Base-by-base conservation (phyloP, 768 basidiomycete species). In the Suillus paluster region DNA sequence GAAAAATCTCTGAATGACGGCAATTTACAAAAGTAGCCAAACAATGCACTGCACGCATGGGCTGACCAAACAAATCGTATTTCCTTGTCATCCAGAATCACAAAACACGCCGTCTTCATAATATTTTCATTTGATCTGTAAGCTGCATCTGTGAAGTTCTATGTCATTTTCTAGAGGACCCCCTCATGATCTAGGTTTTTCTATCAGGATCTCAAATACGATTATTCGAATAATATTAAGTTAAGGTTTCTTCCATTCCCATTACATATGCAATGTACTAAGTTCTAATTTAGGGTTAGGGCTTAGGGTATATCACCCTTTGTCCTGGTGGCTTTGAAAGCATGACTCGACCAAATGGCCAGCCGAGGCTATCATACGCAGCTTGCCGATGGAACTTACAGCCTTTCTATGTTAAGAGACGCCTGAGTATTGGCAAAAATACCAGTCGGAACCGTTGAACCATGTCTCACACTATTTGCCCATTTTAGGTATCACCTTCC, bases 1-100 rank as follows among this genome's bases (percentile, higher is more conserved):
- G 70, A 74, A 78, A 76, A 73, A 54, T 69, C 68, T 71, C 60
- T 63, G 71, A 69, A 68, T 66, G 68, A 75, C 73, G 30, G 53
- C 64, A 57, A 30, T 54, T 8, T 39, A 65, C 66, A 68, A 74
- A 71, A 67, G 69, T 71, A 61, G 65, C 69, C 72, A 75, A 74
- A 74, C 74, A 73, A 75, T 61, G 64, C 68, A 73, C 70, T 39
- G 70, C 66, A 59, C 62, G 55, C 58, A 56, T 39, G 12, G n/a
- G 33, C 45, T 23, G 48, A 61, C 65, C 68, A 63, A 63, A 61
- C 46, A 50, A 55, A 62, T 44, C 23, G 25, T 48, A 30, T 50
- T 30, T 50, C 39, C 34, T 36, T 50, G 11, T 7, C 36, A 38
- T 60, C 25, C 21, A 59, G n/a, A 58, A 44, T 46, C 48, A 58